Base-by-base conservation (phyloP, 306 rosid species). In the Sphenostylis stenocarpa region DNA sequence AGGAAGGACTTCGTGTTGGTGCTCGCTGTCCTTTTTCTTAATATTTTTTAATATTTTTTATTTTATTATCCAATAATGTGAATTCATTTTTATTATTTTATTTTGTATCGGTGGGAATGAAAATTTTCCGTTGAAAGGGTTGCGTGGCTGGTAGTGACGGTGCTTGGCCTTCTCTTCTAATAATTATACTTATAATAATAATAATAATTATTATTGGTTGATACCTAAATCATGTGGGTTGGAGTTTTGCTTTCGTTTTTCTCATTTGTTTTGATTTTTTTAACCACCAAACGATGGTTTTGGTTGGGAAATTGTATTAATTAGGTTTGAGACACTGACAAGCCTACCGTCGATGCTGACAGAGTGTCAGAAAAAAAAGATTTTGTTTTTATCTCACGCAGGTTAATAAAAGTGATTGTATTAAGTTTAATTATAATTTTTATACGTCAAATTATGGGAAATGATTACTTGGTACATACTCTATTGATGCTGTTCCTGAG, bases 281-380 rank as follows among this genome's bases (percentile, higher is more conserved):
- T 26, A 63, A 1, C 17, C 44, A 12, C 21, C 5, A 20, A 26
- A 26, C 28, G 49, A 34, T 51, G 29, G 21, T 72, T 31, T 77
- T 51, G 36, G 13, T 55, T 45, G 0, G 1, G 9, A 66, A 79
- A 74, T 19, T 26, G 36, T 36, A 81, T 71, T 60, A 62, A 77
- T 79, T 87, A 43, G 89, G 87, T 90, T 38, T 36, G 60, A 56
- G 90, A 87, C 77, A 72, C 6, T 79, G 91, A 84, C 88, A 67
- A 33, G 49, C 58, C 85, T 62, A 33, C 88, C 64, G 77, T 75
- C 21, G 85, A 89, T 73, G 80, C 3, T 34, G 91, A 91, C 87
- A 81, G 13, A 31, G 79, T 75, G 87, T 79, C 90, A 66, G 36
- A 6, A 26, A 26, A 26, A 26, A 1, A 26, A 26, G 1, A 26